Base-by-base conservation (phyloP, 345 rosid genomes). In the Microthlaspi erraticum region DNA sequence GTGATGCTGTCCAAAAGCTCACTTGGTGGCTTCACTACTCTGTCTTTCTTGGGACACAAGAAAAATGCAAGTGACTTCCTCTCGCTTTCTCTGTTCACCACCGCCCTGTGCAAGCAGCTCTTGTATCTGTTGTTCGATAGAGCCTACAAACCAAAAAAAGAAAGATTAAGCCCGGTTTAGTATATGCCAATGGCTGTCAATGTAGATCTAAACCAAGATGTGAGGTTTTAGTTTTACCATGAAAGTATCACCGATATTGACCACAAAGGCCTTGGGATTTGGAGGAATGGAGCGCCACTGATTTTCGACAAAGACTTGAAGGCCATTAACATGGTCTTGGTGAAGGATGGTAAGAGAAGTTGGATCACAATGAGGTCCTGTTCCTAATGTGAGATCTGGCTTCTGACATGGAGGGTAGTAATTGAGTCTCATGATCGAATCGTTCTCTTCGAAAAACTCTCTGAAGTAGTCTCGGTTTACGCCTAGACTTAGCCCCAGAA, bases 361-460 rank as follows among this genome's bases (percentile, higher is more conserved):
- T 33, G 99, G 99, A 77, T 94, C 99, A 39, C 99, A 94, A 68
- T 94, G 99, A 80, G 99, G 99, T 5, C 99, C 99, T 8, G 99
- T 94, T 72, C 99, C 98, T 51, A 94, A 75, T 16, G 97, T 88
- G 13, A 84, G 90, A 49, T 94, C 96, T 39, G 99, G 98, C 77
- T 86, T 92, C 66, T 83, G 89, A 81, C 99, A 94, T 10, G 90
- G 93, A 1, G 99, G 99, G 66, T 94, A 94, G 84, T 92, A 94
- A 70, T 94, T 94, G 0, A 94, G 83, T 78, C 99, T 86, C 99
- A 94, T 94, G 75, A 94, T 94, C 2, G 98, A 94, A 65, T 94
- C 97, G 23, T 90, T 92, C 16, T 82, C 92, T 78, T 86, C 81
- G 19, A 92, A 94, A 57, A 85, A 87, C 8, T 83, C 88, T 66